Evolutionary conservation across 345 rosid species (phyloP), one percentile per base, ranked within the genome.

Genomic region (Firmiana major): DNA sequence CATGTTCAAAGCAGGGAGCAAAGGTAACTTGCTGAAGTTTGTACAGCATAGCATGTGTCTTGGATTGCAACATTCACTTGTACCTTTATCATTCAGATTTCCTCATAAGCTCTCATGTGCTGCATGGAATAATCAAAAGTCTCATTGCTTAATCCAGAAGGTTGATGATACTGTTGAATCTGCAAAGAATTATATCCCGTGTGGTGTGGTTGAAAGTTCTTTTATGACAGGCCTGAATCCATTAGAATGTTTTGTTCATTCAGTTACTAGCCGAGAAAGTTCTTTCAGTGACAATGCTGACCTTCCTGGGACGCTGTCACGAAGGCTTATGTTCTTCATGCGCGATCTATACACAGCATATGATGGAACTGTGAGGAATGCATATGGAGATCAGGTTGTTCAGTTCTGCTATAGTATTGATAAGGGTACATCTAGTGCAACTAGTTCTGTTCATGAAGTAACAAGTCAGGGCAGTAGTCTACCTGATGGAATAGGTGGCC

Each of bases 221-320:
- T 96, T 93, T 63, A 62, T 91, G 53, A 76, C 87, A 0, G 99
- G 99, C 64, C 75, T 93, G 80, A 96, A 92, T 82, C 99, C 98
- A 6, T 16, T 86, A 5, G 99, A 93, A 78, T 85, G 90, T 80
- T 96, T 96, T 81, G 89, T 87, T 78, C 97, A 96, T 82, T 96
- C 98, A 0, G 94, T 92, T 17, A 92, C 94, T 16, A 89, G 87
- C 72, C 86, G 99, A 34, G 92, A 92, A 42, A 87, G 92, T 81
- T 93, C 97, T 9, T 96, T 96, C 36, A 86, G 98, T 70, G 99
- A 91, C 72, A 93, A 93, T 81, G 99, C 97, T 64, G 97, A 96
- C 85, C 93, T 96, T 54, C 99, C 99, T 0, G 99, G 98, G 78
- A 86, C 98, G 3, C 85, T 96, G 78, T 88, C 86, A 49, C 84